Evolutionary conservation across 2,329 filamentous ascomycete species (phyloP).

Genomic region (Alternaria atra): DNA sequence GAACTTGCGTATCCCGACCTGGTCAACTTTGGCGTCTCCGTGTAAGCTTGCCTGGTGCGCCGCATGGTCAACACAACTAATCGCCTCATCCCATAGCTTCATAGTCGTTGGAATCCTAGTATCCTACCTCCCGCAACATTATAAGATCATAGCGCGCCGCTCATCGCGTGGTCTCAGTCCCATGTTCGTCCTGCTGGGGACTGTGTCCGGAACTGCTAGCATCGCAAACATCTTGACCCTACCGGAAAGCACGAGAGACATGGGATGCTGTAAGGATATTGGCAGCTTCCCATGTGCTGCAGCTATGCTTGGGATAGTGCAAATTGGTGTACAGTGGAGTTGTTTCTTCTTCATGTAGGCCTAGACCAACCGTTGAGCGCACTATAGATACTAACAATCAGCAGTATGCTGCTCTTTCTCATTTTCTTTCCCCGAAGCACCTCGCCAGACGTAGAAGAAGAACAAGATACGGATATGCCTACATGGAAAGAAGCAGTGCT

Average conservation of each 20-base stretch:
- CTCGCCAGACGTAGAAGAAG: constrained; percentile 34
- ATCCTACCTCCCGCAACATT: constrained; percentile 94
- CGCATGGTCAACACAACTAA: constrained; percentile 18
- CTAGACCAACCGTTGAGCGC: background rate
- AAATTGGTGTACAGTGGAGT: constrained; percentile 90
- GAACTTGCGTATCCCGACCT: constrained; percentile 62
- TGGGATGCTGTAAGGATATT: constrained; percentile 85
- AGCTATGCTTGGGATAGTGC: constrained; percentile 85
- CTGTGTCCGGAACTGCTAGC: constrained; percentile 84
- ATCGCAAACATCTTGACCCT: constrained; percentile 93
- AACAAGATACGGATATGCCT: constrained; percentile 44
- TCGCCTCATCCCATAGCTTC: constrained; percentile 57
- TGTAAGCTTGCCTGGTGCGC: constrained; percentile 52
- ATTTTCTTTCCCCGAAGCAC: constrained; percentile 76
- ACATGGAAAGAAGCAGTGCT: constrained; percentile 81
- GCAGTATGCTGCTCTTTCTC: constrained; percentile 88
- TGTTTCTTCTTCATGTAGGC: constrained; percentile 89
- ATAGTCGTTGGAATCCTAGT: constrained; percentile 88
- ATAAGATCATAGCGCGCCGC: constrained; percentile 84
- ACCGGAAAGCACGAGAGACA: constrained; percentile 81
- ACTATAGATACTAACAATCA: constrained; percentile 17
- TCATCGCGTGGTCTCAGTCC: constrained; percentile 95
- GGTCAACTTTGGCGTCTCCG: constrained; percentile 63
- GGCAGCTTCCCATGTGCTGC: constrained; percentile 84
- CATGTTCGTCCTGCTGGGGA: constrained; percentile 93